Evolutionary conservation across 2,329 filamentous ascomycete species (phyloP).

Genomic region (Penicillium nordicum): DNA sequence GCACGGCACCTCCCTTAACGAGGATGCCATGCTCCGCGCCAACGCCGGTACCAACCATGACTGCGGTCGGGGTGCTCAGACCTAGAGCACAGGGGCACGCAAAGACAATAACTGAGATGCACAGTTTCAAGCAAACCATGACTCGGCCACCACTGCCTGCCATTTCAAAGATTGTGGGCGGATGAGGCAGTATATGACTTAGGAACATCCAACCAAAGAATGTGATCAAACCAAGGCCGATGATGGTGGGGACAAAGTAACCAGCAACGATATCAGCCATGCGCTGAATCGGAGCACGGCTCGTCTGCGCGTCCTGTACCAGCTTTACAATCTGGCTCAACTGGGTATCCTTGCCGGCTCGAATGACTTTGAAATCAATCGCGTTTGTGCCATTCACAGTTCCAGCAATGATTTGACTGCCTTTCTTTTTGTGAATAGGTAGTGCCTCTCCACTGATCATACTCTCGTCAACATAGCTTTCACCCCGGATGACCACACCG

Average conservation of each 20-base stretch:
- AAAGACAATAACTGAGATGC: slow-evolving; percentile 97
- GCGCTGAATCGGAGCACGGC: slow-evolving; percentile 87
- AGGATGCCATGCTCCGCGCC: slow-evolving; percentile 94
- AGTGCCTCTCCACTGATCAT: slow-evolving; percentile 99
- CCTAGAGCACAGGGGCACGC: slow-evolving; percentile 97
- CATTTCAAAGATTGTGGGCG: slow-evolving; percentile 82
- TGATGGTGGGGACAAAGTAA: slow-evolving; percentile 88
- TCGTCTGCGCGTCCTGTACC: slow-evolving; percentile 97
- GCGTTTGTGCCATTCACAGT: slow-evolving; percentile 94
- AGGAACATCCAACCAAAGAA: slow-evolving; percentile 94
- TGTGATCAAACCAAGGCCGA: slow-evolving; percentile 76
- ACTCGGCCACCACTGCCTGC: slow-evolving; percentile 81
- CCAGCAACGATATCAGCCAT: slow-evolving; percentile 88
- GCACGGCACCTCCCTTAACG: slow-evolving; percentile 91
- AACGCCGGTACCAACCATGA: slow-evolving; percentile 98
- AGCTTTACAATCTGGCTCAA: slow-evolving; percentile 96
- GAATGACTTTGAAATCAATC: slow-evolving; percentile 85
- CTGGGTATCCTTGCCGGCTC: slow-evolving; percentile 91
- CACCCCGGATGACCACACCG: slow-evolving; percentile 78
- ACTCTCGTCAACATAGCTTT: slow-evolving; percentile 93
- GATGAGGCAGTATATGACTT: slow-evolving; percentile 76
- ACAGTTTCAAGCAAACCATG: slow-evolving; percentile 96
- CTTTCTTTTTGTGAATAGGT: slow-evolving; percentile 85
- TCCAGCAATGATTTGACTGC: slow-evolving; percentile 77
- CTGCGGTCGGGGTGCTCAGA: slow-evolving; percentile 89